phyloP scores from a whole-genome alignment of 805 yeast species.

The Cyberlindnera veronae region DNA sequence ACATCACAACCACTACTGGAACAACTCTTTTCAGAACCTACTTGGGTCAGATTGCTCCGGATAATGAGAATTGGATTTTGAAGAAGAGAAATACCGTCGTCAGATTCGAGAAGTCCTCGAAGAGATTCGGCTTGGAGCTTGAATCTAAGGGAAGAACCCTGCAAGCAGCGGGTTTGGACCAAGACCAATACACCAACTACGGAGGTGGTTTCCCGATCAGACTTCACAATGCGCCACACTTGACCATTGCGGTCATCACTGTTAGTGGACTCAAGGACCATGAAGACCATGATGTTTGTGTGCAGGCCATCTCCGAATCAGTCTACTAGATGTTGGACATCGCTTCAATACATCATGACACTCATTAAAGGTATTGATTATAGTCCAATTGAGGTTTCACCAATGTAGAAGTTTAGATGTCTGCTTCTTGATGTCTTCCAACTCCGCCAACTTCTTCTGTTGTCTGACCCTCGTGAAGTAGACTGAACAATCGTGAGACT shows the following conservation, averaged over 20 bases:
- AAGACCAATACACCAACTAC: constrained; percentile 45
- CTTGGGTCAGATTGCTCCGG: constrained; percentile 32
- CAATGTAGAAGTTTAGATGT: constrained; percentile 9
- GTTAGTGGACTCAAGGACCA: constrained; percentile 55
- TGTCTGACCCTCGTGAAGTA: constrained; percentile 52
- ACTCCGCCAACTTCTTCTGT: constrained; percentile 27
- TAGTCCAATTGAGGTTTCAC: constrained; percentile 5
- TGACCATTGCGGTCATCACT: constrained; percentile 46
- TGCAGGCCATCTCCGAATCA: constrained; percentile 23
- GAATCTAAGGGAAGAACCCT: constrained; percentile 34
- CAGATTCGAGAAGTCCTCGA: constrained; percentile 47
- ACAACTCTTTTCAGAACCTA: constrained; percentile 45
- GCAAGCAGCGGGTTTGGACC: constrained; percentile 38
- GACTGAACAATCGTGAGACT: constrained; percentile 61
- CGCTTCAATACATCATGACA: constrained; percentile 1
- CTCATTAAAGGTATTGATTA: background rate
- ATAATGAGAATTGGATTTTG: constrained; percentile 51
- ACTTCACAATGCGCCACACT: constrained; percentile 26
- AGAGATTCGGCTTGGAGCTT: constrained; percentile 43
- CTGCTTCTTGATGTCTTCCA: constrained; percentile 11
- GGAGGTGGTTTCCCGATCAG: constrained; percentile 57
- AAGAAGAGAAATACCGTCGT: constrained; percentile 47
- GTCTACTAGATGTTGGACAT: background rate
- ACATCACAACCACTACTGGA: constrained; percentile 43
- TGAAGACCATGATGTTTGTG: constrained; percentile 50